phyloP scores from a whole-genome alignment of 306 rosid genomes.

The Quercus wislizeni region DNA sequence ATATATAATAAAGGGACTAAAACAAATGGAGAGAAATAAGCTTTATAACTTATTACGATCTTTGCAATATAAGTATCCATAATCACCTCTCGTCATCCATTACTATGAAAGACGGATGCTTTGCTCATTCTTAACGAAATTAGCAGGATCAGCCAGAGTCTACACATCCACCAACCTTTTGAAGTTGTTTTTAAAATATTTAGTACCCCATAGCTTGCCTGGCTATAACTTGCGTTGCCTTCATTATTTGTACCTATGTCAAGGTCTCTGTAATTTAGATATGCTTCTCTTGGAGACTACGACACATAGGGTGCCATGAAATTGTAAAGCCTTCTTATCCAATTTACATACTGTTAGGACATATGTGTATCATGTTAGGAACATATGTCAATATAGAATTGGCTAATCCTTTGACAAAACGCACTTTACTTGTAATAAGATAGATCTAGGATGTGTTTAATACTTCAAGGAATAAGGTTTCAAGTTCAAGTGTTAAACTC shows the following conservation, averaged over 20 bases:
- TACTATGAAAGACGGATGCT: conserved; percentile 31
- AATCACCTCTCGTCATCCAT: too few species aligned
- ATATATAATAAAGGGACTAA: too few species aligned
- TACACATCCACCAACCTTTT: conserved; percentile 38
- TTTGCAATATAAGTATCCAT: too few species aligned
- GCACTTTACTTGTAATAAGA: too few species aligned
- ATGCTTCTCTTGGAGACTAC: conserved; percentile 48
- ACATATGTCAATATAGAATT: too few species aligned
- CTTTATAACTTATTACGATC: too few species aligned
- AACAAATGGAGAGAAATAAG: too few species aligned
- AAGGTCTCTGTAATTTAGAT: conserved; percentile 60
- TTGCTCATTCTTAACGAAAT: conserved; percentile 48
- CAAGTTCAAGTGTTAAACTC: too few species aligned
- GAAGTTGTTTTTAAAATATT: conserved; percentile 46
- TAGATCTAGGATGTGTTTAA: too few species aligned
- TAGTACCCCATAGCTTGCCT: conserved; percentile 45
- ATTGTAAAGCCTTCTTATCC: conserved; percentile 34
- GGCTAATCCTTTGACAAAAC: too few species aligned
- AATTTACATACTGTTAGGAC: conserved; percentile 22
- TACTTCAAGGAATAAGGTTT: too few species aligned
- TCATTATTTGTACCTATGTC: conserved; percentile 37
- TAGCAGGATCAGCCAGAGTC: conserved; percentile 34
- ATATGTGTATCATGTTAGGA: too few species aligned
- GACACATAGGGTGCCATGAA: conserved; percentile 55
- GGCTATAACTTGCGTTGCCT: conserved; percentile 26